Conservation (phyloP, 768 basidiomycete genomes). For the Podaxis mareebaensis region DNA sequence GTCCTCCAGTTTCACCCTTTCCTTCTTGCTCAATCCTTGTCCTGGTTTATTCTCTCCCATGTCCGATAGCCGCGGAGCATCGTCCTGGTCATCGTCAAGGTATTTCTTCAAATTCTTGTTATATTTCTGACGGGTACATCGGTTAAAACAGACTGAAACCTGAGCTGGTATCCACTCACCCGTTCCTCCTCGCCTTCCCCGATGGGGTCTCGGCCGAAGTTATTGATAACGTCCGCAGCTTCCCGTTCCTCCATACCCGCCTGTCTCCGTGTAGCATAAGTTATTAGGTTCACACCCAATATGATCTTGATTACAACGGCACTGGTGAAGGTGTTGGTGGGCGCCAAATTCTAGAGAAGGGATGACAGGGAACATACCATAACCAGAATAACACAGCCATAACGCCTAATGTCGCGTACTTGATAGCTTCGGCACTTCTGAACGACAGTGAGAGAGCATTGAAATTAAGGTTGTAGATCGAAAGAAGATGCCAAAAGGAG, state of each 20-base stretch:
- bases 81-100: slow-evolving; percentile 68
- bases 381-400: slow-evolving; percentile 78
- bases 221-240: slow-evolving; percentile 75
- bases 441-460: slow-evolving; percentile 36
- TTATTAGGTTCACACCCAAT: slow-evolving; percentile 85
- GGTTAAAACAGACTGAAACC: slow-evolving; percentile 4
- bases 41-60: slow-evolving; percentile 65
- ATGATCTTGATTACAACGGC: slow-evolving; percentile 88
- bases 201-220: slow-evolving; percentile 88
- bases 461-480: slow-evolving; percentile 33
- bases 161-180: slow-evolving; percentile 37
- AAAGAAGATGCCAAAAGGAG: slow-evolving; percentile 13
- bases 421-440: slow-evolving; percentile 42
- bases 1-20: slow-evolving; percentile 78
- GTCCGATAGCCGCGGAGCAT: slow-evolving; percentile 65
- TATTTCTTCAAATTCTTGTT: slow-evolving; percentile 78
- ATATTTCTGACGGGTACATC: slow-evolving; percentile 54
- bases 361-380: slow-evolving; percentile 57
- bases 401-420: slow-evolving; percentile 62
- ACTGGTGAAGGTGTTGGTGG: slow-evolving; percentile 35
- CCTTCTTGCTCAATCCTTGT: slow-evolving; percentile 46
- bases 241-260: slow-evolving; percentile 78
- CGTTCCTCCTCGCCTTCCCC: slow-evolving; percentile 89
- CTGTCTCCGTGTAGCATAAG: slow-evolving; percentile 75
- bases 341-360: neutral